Evolutionary conservation across 2,329 filamentous ascomycete species (phyloP).

Genomic region (Dryadomyces sulphureus): DNA sequence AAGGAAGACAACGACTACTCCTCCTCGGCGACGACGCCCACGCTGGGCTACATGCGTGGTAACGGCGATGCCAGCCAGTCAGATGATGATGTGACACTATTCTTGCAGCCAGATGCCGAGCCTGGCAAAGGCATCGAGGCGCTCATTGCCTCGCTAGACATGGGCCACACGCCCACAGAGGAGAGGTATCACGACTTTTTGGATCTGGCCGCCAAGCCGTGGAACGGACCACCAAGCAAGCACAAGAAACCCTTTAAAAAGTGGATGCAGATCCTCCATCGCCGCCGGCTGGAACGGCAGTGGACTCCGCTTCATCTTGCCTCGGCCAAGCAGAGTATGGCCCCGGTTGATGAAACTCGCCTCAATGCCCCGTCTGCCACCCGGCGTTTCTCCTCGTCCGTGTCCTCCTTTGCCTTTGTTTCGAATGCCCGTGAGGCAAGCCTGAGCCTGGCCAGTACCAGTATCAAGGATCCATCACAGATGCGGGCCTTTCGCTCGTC

Average conservation of each 20-base stretch:
- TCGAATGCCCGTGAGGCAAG: slow-evolving; percentile 71
- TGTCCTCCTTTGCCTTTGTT: slow-evolving; percentile 66
- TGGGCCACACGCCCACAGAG: background rate
- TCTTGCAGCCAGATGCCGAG: background rate
- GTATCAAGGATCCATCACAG: slow-evolving; percentile 48
- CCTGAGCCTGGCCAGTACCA: slow-evolving; percentile 60
- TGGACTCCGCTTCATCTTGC: slow-evolving; percentile 6
- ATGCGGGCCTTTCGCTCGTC: slow-evolving; percentile 38
- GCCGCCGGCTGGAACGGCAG: slow-evolving; percentile 32
- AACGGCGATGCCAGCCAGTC: background rate
- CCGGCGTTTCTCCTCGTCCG: slow-evolving; percentile 49
- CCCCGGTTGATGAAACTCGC: background rate
- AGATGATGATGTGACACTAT: background rate
- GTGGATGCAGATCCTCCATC: slow-evolving; percentile 59
- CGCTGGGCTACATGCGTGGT: background rate
- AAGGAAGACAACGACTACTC: background rate
- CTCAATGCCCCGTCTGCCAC: slow-evolving; percentile 8
- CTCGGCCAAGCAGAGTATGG: background rate
- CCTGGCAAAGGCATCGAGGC: background rate
- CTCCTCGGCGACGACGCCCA: background rate
- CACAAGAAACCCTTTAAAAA: slow-evolving; percentile 44
- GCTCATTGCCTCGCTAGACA: background rate
- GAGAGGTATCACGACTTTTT: background rate
- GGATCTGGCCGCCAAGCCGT: background rate
- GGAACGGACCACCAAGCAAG: background rate